A percentile compares a stretch with the other conserved stretches of the same genome.
phyloP scores from a whole-genome alignment of 371 early-diverging fungal genomes.

The Mucor sp. region DNA sequence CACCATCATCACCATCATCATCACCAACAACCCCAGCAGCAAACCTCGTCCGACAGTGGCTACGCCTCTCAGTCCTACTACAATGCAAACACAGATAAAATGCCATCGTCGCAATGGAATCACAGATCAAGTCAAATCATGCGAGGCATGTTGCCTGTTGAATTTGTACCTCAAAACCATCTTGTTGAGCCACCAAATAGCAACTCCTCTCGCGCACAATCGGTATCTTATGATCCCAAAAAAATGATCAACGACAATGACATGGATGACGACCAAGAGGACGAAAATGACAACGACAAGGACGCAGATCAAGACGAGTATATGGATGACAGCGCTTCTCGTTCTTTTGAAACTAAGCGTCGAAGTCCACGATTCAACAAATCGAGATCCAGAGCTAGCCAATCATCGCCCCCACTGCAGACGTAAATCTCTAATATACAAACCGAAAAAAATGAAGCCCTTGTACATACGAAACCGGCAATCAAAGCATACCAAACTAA shows the following conservation, averaged over 20 bases:
- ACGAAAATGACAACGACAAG: background rate
- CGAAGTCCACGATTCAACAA: constrained; percentile 9
- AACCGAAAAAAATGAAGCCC: background rate
- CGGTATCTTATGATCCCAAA: background rate
- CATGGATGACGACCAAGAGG: background rate
- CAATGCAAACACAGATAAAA: background rate
- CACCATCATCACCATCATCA: background rate
- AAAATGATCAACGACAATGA: background rate
- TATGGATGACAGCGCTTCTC: background rate
- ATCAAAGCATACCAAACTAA: too few relatives aligned
- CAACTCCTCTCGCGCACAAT: background rate
- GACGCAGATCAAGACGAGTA: background rate
- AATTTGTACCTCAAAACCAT: constrained; percentile 10
- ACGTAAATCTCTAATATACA: background rate
- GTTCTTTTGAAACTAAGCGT: background rate
- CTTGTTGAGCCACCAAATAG: background rate
- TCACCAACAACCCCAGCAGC: background rate
- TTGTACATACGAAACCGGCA: background rate
- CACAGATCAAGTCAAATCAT: constrained; percentile 24
- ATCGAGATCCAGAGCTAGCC: background rate
- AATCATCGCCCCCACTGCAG: background rate
- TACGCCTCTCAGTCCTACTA: constrained; percentile 12
- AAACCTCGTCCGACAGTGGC: constrained; percentile 16
- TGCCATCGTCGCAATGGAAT: background rate
- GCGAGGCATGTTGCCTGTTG: constrained; percentile 29